Conservation (phyloP, 2,329 filamentous ascomycete genomes). For the Aspergillus latus region DNA sequence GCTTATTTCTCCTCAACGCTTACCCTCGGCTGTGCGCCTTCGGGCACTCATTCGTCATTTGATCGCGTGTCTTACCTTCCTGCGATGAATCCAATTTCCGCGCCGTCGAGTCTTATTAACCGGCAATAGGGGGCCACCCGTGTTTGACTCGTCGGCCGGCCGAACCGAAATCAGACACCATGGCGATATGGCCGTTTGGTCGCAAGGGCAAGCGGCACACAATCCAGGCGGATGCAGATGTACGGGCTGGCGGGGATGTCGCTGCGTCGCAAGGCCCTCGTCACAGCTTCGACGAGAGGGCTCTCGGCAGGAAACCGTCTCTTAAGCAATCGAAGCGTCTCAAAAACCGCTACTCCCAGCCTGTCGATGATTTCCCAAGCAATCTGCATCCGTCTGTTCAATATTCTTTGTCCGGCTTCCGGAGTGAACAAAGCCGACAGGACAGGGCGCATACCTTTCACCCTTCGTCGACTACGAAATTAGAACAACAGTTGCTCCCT, state of each 20-base stretch:
- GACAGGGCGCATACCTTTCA: slow-evolving; percentile 32
- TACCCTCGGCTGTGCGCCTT: slow-evolving; percentile 8
- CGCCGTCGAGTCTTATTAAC: slow-evolving; percentile 17
- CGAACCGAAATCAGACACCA: slow-evolving; percentile 40
- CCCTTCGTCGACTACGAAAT: slow-evolving; percentile 34
- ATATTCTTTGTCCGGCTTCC: slow-evolving; percentile 24
- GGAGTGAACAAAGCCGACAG: slow-evolving; percentile 23
- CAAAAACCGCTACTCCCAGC: slow-evolving; percentile 32
- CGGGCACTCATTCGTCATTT: slow-evolving; percentile 5
- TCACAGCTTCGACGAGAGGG: slow-evolving; percentile 26
- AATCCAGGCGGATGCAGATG: slow-evolving; percentile 56
- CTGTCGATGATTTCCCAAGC: slow-evolving; percentile 24
- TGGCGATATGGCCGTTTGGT: slow-evolving; percentile 84
- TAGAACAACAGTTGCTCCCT: slow-evolving; percentile 43
- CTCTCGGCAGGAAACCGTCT: slow-evolving; percentile 33
- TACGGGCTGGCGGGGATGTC: slow-evolving; percentile 34
- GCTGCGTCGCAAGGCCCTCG: slow-evolving; percentile 36
- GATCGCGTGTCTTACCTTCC: slow-evolving; percentile 19
- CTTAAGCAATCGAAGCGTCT: slow-evolving; percentile 37
- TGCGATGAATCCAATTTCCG: slow-evolving; percentile 29
- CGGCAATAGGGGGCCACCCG: slow-evolving; percentile 19
- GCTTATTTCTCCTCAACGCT: not conserved
- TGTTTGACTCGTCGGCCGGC: slow-evolving; percentile 24
- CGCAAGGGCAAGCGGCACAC: slow-evolving; percentile 69
- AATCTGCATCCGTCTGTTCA: slow-evolving; percentile 17